A percentile compares a stretch with the other conserved stretches of the same genome.
Conservation (phyloP, 1,139 yeast genomes). For the Scheffersomyces segobiensis region DNA sequence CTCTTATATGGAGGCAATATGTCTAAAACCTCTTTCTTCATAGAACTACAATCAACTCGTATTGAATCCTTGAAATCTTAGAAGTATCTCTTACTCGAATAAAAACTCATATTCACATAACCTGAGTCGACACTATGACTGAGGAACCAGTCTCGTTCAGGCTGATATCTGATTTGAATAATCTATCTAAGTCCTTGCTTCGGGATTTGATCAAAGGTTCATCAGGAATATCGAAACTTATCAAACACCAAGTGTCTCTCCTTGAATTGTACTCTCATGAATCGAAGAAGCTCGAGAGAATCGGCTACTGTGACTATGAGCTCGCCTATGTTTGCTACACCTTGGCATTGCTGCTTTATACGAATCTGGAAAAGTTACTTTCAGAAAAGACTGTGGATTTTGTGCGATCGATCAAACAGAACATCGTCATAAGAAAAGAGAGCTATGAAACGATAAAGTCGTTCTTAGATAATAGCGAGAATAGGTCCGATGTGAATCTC, state of each 20-base stretch:
- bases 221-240: slow-evolving; percentile 14
- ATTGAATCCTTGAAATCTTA: background rate
- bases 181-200: slow-evolving; percentile 3
- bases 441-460: slow-evolving; percentile 9
- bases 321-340: slow-evolving; percentile 32
- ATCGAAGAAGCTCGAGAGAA: slow-evolving; percentile 20
- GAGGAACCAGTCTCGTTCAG: slow-evolving; percentile 3
- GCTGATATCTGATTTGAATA: slow-evolving; percentile 5
- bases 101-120: background rate
- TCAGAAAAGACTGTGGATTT: slow-evolving; percentile 20
- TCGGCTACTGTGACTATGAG: slow-evolving; percentile 43
- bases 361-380: slow-evolving; percentile 13
- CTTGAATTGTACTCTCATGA: slow-evolving; percentile 39
- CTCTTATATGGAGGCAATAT: background rate
- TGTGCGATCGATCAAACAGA: slow-evolving; percentile 17
- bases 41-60: background rate
- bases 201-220: background rate
- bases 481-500: background rate
- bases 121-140: background rate
- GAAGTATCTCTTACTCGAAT: background rate
- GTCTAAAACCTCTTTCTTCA: background rate
- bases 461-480: slow-evolving; percentile 2
- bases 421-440: slow-evolving; percentile 20
- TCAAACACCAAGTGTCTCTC: slow-evolving; percentile 30
- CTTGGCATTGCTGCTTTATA: slow-evolving; percentile 15